A percentile compares a stretch with the other conserved stretches of the same genome.
Evolutionary conservation across 2,329 filamentous ascomycete species (phyloP).

Genomic region (Cladophialophora exuberans): DNA sequence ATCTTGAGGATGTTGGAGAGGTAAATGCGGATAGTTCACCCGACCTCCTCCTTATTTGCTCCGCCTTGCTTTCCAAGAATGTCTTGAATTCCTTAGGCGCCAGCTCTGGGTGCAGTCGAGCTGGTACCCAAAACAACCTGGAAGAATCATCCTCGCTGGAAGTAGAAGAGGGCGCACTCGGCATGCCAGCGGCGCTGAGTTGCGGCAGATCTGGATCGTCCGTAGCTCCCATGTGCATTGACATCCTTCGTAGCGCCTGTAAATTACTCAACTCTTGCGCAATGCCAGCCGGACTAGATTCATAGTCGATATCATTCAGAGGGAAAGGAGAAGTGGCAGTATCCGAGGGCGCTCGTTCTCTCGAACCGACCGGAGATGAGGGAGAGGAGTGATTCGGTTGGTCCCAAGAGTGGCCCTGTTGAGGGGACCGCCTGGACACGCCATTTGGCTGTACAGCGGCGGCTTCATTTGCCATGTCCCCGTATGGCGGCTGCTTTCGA

Average conservation of each 20-base stretch:
- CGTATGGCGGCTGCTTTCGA: conserved; percentile 22
- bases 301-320: conserved; percentile 83
- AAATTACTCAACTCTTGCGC: conserved; percentile 91
- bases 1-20: conserved; percentile 35
- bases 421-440: conserved; percentile 34
- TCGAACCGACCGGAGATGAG: conserved; percentile 59
- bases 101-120: conserved; percentile 88
- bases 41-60: conserved; percentile 83
- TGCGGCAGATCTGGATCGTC: conserved; percentile 60
- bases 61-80: conserved; percentile 90
- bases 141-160: conserved; percentile 83
- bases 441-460: conserved; percentile 37
- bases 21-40: conserved; percentile 69
- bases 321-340: conserved; percentile 66
- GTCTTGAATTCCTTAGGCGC: conserved; percentile 96
- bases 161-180: conserved; percentile 48
- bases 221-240: conserved; percentile 79
- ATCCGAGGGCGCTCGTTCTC: conserved; percentile 57
- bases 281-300: conserved; percentile 85
- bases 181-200: conserved; percentile 45
- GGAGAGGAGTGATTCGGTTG: conserved; percentile 55
- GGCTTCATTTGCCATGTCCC: conserved; percentile 25
- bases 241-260: conserved; percentile 87
- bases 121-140: conserved; percentile 92
- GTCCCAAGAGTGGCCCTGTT: conserved; percentile 40